These are phyloP conservation scores for Fusarium mangiferae DNA, from an alignment of 2,329 filamentous ascomycete species.

Conservation along the genomic window DNA sequence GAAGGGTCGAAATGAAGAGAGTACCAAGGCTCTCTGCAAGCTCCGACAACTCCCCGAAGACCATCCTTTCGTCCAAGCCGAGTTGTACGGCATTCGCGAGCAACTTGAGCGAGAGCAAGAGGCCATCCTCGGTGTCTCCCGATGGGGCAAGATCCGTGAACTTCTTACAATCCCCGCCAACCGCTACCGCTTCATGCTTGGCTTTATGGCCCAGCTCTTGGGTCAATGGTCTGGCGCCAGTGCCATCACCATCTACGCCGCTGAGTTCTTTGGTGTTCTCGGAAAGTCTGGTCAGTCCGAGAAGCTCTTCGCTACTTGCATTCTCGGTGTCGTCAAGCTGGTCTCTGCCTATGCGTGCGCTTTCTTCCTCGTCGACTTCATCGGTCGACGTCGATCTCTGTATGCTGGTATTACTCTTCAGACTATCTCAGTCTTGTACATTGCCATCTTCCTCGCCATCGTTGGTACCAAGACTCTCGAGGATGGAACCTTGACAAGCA, in stretches of 20 bases:
- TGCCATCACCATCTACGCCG: slow-evolving; percentile 13
- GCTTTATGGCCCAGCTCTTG: slow-evolving; percentile 18
- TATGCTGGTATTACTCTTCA: slow-evolving; percentile 18
- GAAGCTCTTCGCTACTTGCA: slow-evolving; percentile 19
- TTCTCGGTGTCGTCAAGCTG: slow-evolving; percentile 15
- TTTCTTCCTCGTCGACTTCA: slow-evolving; percentile 21
- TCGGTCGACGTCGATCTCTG: not conserved
- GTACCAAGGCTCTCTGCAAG: slow-evolving; percentile 10
- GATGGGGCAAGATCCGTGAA: slow-evolving; percentile 18
- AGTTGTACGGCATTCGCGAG: slow-evolving; percentile 2
- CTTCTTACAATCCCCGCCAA: slow-evolving; percentile 19
- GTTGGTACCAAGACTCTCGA: slow-evolving; percentile 11
- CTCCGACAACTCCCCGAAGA: slow-evolving; percentile 15
- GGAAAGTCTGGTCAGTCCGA: slow-evolving; percentile 23
- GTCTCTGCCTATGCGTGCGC: slow-evolving; percentile 16
- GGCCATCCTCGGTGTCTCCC: slow-evolving; percentile 12
- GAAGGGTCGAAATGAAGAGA: slow-evolving; percentile 10
- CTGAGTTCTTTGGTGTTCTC: slow-evolving; percentile 14
- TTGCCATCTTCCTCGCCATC: slow-evolving; percentile 8
- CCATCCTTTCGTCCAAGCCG: slow-evolving; percentile 9
- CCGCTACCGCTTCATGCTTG: slow-evolving; percentile 14
- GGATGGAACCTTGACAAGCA: slow-evolving; percentile 2
- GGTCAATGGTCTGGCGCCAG: slow-evolving; percentile 21
- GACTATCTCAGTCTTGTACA: slow-evolving; percentile 6
- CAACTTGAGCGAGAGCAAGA: slow-evolving; percentile 22